These are phyloP conservation scores for Coelastrella sp. DNA, from an alignment of 139 green algal genomes.

Conservation along the genomic window DNA sequence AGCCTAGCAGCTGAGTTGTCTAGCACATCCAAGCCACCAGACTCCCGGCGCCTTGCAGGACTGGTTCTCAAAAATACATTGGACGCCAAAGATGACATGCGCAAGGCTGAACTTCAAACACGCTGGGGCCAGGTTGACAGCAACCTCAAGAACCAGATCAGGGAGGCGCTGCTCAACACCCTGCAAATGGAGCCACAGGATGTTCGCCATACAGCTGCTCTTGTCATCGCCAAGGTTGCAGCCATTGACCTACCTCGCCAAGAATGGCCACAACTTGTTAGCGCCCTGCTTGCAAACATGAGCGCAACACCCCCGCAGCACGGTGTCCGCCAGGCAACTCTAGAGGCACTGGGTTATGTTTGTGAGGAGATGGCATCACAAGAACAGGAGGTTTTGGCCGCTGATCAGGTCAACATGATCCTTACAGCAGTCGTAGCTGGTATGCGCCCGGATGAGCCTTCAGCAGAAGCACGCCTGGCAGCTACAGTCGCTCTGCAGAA, in stretches of 20 bases:
- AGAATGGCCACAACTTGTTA: constrained; percentile 92
- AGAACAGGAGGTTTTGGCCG: constrained; percentile 85
- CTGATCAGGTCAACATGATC: constrained; percentile 94
- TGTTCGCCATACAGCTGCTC: constrained; percentile 81
- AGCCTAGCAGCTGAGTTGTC: constrained; percentile 85
- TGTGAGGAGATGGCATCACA: constrained; percentile 95
- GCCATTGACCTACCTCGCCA: constrained; percentile 90
- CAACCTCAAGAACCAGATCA: constrained; percentile 82
- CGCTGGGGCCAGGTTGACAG: constrained; percentile 83
- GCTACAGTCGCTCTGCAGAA: constrained; percentile 94
- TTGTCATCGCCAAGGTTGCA: constrained; percentile 96
- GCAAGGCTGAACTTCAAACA: constrained; percentile 73
- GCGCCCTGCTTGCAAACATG: constrained; percentile 82
- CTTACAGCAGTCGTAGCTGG: constrained; percentile 95
- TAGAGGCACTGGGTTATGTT: constrained; percentile 95
- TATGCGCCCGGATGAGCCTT: constrained; percentile 89
- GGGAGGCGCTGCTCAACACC: constrained; percentile 80
- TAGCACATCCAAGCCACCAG: constrained; percentile 77
- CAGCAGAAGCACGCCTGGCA: constrained; percentile 86
- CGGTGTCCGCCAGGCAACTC: constrained; percentile 79
- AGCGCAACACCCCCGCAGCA: constrained; percentile 49
- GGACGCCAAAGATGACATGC: constrained; percentile 86
- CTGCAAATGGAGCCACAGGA: constrained; percentile 75
- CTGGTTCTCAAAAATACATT: constrained; percentile 98
- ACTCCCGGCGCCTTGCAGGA: constrained; percentile 87